phyloP scores from a whole-genome alignment of 257 asterid species.

The Vinca minor region DNA sequence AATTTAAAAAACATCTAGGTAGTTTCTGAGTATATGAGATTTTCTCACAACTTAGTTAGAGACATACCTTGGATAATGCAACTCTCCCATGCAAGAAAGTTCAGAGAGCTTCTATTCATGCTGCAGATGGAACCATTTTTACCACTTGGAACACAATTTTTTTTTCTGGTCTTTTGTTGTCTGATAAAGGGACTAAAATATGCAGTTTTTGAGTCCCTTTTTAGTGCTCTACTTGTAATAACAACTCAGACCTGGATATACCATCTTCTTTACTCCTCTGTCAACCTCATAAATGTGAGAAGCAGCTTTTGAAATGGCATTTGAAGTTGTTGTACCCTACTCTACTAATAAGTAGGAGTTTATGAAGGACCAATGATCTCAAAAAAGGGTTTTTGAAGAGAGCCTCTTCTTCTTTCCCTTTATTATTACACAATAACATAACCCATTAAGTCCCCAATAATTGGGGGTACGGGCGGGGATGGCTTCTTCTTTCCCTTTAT shows the following conservation, averaged over 20 bases:
- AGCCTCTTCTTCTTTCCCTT: slow-evolving; percentile 19
- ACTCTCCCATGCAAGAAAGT: slow-evolving; percentile 35
- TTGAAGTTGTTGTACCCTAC: slow-evolving; percentile 58
- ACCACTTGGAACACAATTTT: too few relatives aligned
- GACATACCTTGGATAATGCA: slow-evolving; percentile 24
- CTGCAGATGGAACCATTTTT: slow-evolving; percentile 19
- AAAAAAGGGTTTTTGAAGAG: slow-evolving; percentile 29
- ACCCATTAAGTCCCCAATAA: too few relatives aligned
- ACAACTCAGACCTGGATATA: slow-evolving; percentile 28
- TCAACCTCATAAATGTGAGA: slow-evolving; percentile 68
- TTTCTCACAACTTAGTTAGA: too few relatives aligned
- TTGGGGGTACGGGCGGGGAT: too few relatives aligned
- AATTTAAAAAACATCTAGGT: too few relatives aligned
- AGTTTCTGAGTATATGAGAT: too few relatives aligned
- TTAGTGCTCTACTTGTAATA: too few relatives aligned
- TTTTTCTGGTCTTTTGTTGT: slow-evolving; percentile 50
- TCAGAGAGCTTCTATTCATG: slow-evolving; percentile 12
- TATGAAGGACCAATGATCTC: slow-evolving; percentile 45
- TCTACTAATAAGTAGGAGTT: slow-evolving; percentile 57
- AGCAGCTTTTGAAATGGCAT: slow-evolving; percentile 46
- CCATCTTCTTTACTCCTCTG: slow-evolving; percentile 37
- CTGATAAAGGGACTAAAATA: slow-evolving; percentile 4
- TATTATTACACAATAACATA: too few relatives aligned
- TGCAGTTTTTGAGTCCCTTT: slow-evolving; percentile 21
- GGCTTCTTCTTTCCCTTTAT: slow-evolving; percentile 28